These are phyloP conservation scores for Candida xyloterini DNA, from an alignment of 805 yeast species.

Conservation along the genomic window DNA sequence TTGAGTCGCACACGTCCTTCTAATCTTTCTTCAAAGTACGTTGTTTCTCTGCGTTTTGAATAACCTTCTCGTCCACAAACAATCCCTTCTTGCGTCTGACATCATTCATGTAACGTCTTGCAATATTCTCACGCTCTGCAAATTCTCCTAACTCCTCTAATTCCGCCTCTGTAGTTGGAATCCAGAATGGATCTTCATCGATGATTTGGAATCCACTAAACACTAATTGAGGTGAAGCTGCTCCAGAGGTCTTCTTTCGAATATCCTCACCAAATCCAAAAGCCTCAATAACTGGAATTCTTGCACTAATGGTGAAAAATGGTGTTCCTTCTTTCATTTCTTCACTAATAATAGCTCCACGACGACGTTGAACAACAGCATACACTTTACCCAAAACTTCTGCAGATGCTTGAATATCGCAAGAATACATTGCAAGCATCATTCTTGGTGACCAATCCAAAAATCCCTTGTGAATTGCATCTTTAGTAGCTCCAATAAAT, in stretches of 20 bases:
- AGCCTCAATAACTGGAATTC: constrained; percentile 91
- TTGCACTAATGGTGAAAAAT: constrained; percentile 81
- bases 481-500: constrained; percentile 68
- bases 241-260: constrained; percentile 90
- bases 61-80: constrained; percentile 84
- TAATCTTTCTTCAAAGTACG: constrained; percentile 73
- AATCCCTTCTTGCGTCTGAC: constrained; percentile 87
- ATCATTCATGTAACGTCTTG: constrained; percentile 78
- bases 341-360: constrained; percentile 82
- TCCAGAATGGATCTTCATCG: constrained; percentile 97
- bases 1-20: constrained; percentile 7
- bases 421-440: constrained; percentile 87
- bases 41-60: constrained; percentile 91
- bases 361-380: constrained; percentile 85
- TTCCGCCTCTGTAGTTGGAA: constrained; percentile 96
- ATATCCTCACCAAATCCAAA: constrained; percentile 96
- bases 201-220: constrained; percentile 85
- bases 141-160: constrained; percentile 88
- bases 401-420: constrained; percentile 93
- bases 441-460: constrained; percentile 84
- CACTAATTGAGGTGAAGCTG: constrained; percentile 93
- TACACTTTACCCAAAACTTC: constrained; percentile 95
- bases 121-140: constrained; percentile 90
- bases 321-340: constrained; percentile 99
- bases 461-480: constrained; percentile 66